Conservation (phyloP, 2,329 filamentous ascomycete genomes). For the Fusarium goolgardi region DNA sequence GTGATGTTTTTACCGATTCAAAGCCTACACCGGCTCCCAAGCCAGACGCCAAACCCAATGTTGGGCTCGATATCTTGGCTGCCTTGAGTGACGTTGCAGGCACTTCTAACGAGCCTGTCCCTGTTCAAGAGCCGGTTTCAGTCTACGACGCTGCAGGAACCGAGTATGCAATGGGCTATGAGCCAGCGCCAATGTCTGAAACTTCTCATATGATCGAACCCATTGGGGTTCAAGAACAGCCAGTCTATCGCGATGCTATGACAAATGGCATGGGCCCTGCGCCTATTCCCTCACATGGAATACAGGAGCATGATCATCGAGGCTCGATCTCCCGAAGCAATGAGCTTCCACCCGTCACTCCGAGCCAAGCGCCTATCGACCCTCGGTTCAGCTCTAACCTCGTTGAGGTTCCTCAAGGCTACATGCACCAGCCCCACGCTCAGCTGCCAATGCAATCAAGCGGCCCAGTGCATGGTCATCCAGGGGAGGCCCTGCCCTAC, state of each 20-base stretch:
- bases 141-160: slow-evolving; percentile 4
- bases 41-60: slow-evolving; percentile 38
- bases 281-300: slow-evolving; percentile 12
- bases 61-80: slow-evolving; percentile 51
- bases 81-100: slow-evolving; percentile 51
- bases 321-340: slow-evolving; percentile 40
- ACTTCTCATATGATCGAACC: slow-evolving; percentile 18
- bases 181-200: slow-evolving; percentile 23
- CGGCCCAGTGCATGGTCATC: slow-evolving; percentile 42
- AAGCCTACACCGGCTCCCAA: slow-evolving; percentile 48
- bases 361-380: slow-evolving; percentile 41
- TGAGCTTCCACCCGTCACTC: slow-evolving; percentile 41
- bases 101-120: slow-evolving; percentile 40
- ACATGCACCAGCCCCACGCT: slow-evolving; percentile 45
- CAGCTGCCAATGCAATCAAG: slow-evolving; percentile 43
- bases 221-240: slow-evolving; percentile 20
- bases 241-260: slow-evolving; percentile 19
- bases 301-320: slow-evolving; percentile 41
- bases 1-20: slow-evolving; percentile 57
- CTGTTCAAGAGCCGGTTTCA: slow-evolving; percentile 6
- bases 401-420: slow-evolving; percentile 44
- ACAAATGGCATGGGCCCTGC: slow-evolving; percentile 17
- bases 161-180: slow-evolving; percentile 22
- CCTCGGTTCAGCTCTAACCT: slow-evolving; percentile 41
- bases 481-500: slow-evolving; percentile 43